Conservation (phyloP, 495 filamentous ascomycete species). For the Terfezia claveryi region DNA sequence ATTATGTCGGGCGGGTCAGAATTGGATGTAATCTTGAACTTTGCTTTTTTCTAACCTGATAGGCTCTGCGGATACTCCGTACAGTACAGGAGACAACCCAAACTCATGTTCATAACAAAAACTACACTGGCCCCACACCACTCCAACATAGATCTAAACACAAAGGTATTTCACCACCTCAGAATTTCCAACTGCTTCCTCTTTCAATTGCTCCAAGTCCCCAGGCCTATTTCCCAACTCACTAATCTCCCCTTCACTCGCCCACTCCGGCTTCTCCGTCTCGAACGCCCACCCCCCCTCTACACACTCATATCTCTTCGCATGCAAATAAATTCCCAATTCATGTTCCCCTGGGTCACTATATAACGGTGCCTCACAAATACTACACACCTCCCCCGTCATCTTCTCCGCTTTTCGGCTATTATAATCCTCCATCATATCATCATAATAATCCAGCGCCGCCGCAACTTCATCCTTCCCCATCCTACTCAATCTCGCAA, state of each 20-base stretch:
- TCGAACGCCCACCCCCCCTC: conserved; percentile 68
- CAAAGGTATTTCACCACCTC: background rate
- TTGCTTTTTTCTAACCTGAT: no score
- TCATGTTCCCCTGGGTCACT: conserved; percentile 78
- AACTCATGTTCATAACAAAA: no score
- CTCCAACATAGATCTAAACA: background rate
- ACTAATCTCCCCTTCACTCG: conserved; percentile 9
- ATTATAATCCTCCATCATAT: conserved; percentile 68
- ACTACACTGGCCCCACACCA: no score
- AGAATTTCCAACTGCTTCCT: background rate
- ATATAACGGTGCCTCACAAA: conserved; percentile 76
- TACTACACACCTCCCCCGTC: conserved; percentile 56
- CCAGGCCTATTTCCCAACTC: background rate
- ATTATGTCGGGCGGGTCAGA: no score
- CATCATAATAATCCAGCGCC: conserved; percentile 80
- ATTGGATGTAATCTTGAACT: no score
- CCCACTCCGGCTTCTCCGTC: conserved; percentile 70
- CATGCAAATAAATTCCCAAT: conserved; percentile 82
- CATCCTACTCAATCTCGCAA: conserved; percentile 66
- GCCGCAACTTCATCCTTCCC: conserved; percentile 81
- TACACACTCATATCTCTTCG: conserved; percentile 61
- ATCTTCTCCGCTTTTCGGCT: conserved; percentile 77
- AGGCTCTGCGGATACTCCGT: no score
- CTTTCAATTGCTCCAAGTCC: background rate
- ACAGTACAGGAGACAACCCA: no score